Evolutionary conservation across 805 yeast genomes (phyloP), one percentile per base, ranked within the genome.

Genomic region (Lipomyces japonicus): DNA sequence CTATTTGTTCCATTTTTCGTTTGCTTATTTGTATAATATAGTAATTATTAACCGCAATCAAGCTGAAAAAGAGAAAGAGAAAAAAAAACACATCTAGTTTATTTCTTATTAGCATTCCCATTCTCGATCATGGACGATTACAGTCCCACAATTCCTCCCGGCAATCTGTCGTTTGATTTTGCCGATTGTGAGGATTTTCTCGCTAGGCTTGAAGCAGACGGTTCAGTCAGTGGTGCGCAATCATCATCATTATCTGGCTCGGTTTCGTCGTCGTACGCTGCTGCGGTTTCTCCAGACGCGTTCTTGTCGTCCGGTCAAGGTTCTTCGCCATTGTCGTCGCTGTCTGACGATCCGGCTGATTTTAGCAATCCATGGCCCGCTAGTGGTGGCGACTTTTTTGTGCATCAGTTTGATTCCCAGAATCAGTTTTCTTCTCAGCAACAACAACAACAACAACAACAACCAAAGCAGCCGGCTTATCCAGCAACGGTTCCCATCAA

Each of bases 141-240:
- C 47, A 19, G 40, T 10, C 32, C 47, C 19, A 12, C 36, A 41
- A 28, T 23, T n/a, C 38, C 35, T 10, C 35, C 39, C 7, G 35
- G 26, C 43, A 42, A 26, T 44, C 42, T 28, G 28, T 28, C 51
- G 40, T 57, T 60, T 46, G 64, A 60, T 40, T 61, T 57, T 23
- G 54, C 58, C 24, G 55, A 55, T 42, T 59, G 63, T 41, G 61
- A 59, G 38, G 60, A 59, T 38, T 59, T 59, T 39, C 58, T 59
- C 25, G 58, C 59, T 16, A 42, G 59, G n/a, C 57, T 56, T 18
- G 60, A 56, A 31, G 59, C 59, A 12, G 59, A 51, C 16, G 54
- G 48, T 14, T 14, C 56, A 21, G 22, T 38, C 30, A n/a, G n/a
- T n/a, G n/a, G n/a, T n/a, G 31, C 46, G 16, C 16, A 12, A 19